Conservation (phyloP, 2,329 filamentous ascomycete species). For the Clathrospora elynae region DNA sequence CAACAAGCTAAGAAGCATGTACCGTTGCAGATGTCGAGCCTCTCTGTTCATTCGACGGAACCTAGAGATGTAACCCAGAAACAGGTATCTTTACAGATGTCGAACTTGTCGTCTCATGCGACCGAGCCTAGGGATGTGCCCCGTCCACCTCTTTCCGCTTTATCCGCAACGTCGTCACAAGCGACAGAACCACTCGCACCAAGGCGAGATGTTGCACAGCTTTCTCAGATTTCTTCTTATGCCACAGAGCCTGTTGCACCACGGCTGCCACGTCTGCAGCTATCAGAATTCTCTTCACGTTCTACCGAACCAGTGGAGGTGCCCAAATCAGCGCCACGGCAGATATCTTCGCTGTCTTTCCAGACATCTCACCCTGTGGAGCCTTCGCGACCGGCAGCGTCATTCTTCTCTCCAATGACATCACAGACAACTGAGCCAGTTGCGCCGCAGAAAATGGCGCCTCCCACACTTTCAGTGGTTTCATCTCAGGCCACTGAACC, state of each 20-base stretch:
- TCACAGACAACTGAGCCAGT: conserved; percentile 29
- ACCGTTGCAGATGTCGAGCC: conserved; percentile 12
- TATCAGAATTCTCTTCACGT: conserved; percentile 30
- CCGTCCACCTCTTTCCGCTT: conserved; percentile 21
- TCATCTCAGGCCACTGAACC: conserved; percentile 35
- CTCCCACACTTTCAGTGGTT: conserved; percentile 26
- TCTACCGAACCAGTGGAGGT: conserved; percentile 32
- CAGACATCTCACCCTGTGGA: conserved; percentile 34
- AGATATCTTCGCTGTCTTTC: conserved; percentile 28
- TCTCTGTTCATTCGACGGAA: conserved; percentile 22
- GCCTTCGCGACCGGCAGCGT: conserved; percentile 14
- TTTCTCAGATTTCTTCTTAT: conserved; percentile 24
- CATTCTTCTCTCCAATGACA: conserved; percentile 26
- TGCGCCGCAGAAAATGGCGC: conserved; percentile 17
- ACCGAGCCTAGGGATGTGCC: conserved; percentile 32
- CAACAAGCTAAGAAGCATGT: not conserved
- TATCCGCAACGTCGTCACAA: conserved; percentile 32
- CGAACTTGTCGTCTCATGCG: conserved; percentile 34
- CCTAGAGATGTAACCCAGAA: conserved; percentile 18
- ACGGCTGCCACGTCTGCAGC: conserved; percentile 19
- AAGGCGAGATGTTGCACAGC: conserved; percentile 13
- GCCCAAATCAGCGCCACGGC: conserved; percentile 15
- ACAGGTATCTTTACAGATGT: conserved; percentile 29
- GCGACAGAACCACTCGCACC: conserved; percentile 21
- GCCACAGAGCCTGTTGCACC: conserved; percentile 25